These are phyloP conservation scores for Filobasidium floriforme DNA, from an alignment of 768 basidiomycete species.

Conservation along the genomic window DNA sequence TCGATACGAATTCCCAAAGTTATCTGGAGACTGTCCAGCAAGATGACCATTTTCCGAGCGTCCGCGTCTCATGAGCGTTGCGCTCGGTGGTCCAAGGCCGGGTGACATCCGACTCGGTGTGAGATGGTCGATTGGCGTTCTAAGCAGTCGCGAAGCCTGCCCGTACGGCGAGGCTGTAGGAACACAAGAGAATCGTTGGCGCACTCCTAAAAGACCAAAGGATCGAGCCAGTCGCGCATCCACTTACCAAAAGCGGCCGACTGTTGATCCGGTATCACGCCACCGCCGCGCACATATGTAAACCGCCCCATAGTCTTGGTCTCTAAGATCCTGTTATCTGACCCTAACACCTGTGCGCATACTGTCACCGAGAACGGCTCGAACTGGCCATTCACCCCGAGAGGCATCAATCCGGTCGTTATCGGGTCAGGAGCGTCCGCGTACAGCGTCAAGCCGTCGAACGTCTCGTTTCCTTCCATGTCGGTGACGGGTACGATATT, in stretches of 20 bases:
- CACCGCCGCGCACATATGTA: conserved; percentile 20
- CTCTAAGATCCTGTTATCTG: conserved; percentile 28
- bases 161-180: neutral
- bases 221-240: no score
- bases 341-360: conserved; percentile 32
- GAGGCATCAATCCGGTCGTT: conserved; percentile 22
- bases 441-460: conserved; percentile 56
- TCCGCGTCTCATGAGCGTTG: neutral
- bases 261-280: neutral
- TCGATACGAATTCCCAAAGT: neutral
- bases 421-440: conserved; percentile 27
- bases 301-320: conserved; percentile 30
- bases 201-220: no score
- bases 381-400: conserved; percentile 29
- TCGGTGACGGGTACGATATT: neutral
- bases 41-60: neutral
- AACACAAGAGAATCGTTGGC: no score
- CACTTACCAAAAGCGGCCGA: neutral
- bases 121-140: conserved; percentile 16
- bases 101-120: conserved; percentile 18
- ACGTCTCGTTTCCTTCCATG: conserved; percentile 29
- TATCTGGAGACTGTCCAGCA: neutral
- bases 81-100: neutral
- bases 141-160: neutral
- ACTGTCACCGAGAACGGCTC: conserved; percentile 29